phyloP scores from a whole-genome alignment of 208 protist species.

The Trypanosoma grayi region DNA sequence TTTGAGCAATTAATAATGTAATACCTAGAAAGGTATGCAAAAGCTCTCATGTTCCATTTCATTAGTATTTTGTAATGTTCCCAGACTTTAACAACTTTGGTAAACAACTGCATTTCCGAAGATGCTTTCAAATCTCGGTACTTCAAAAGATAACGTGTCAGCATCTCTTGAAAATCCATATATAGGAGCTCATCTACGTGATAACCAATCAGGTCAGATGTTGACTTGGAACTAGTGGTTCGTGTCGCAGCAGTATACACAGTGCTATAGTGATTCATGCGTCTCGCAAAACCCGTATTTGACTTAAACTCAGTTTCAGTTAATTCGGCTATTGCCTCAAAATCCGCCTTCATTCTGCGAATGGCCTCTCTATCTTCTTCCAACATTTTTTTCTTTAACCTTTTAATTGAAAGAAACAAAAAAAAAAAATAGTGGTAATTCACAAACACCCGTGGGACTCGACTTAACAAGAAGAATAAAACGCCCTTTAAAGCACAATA shows the following conservation, averaged over 20 bases:
- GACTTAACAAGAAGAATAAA: neutral
- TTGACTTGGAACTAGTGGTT: conserved; percentile 42
- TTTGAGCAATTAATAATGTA: conserved; percentile 87
- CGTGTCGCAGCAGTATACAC: conserved; percentile 82
- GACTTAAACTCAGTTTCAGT: conserved; percentile 68
- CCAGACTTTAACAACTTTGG: conserved; percentile 67
- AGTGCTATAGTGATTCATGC: conserved; percentile 86
- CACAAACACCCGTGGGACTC: neutral
- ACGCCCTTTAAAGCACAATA: neutral
- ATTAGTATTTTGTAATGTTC: conserved; percentile 81
- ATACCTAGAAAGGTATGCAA: conserved; percentile 83
- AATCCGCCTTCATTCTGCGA: conserved; percentile 80
- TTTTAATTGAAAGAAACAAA: neutral
- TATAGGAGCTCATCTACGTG: conserved; percentile 77
- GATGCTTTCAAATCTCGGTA: conserved; percentile 44
- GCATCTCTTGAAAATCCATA: conserved; percentile 90
- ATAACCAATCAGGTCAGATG: conserved; percentile 47
- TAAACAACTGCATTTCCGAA: conserved; percentile 61
- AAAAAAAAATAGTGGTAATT: conserved; percentile 2
- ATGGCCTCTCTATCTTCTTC: conserved; percentile 81
- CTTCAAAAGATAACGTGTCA: conserved; percentile 77
- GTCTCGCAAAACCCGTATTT: conserved; percentile 43
- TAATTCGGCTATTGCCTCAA: conserved; percentile 72
- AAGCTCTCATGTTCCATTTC: conserved; percentile 82
- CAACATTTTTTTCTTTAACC: conserved; percentile 48